phyloP scores from a whole-genome alignment of 2,329 filamentous ascomycete genomes.

The Neurospora sp. region DNA sequence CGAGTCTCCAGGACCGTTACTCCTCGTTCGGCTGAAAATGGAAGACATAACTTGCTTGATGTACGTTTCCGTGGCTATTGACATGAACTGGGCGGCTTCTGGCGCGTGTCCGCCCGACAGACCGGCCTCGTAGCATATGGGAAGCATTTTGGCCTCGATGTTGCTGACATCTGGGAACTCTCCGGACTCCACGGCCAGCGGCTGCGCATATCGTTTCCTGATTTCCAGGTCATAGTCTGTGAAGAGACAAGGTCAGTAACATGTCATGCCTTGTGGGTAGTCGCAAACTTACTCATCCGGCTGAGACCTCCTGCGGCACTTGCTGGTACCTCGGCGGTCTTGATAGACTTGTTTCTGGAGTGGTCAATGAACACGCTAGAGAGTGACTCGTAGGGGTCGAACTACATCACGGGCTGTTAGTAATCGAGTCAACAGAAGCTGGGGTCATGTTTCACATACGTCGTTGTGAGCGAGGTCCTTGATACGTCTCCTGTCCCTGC shows the following conservation, averaged over 20 bases:
- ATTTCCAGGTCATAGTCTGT: conserved; percentile 58
- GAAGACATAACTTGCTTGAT: conserved; percentile 56
- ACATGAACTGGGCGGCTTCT: conserved; percentile 55
- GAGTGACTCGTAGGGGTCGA: conserved; percentile 44
- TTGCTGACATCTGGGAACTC: conserved; percentile 58
- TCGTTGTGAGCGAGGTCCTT: conserved; percentile 55
- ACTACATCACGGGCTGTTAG: conserved; percentile 28
- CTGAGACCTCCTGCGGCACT: conserved; percentile 63
- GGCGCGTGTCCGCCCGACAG: conserved; percentile 47
- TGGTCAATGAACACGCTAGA: conserved; percentile 42
- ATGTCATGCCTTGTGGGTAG: not conserved
- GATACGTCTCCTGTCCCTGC: conserved; percentile 53
- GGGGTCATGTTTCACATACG: conserved; percentile 30
- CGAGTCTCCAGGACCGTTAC: conserved; percentile 53
- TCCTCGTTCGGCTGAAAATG: conserved; percentile 53
- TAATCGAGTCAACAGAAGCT: not conserved
- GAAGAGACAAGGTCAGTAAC: conserved; percentile 2
- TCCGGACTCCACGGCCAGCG: conserved; percentile 55
- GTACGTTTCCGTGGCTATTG: conserved; percentile 55
- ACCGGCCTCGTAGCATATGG: conserved; percentile 57
- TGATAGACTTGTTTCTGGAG: conserved; percentile 31
- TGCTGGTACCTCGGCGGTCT: conserved; percentile 51
- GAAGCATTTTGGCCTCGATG: conserved; percentile 55
- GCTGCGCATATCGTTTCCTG: conserved; percentile 53
- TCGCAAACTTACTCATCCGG: conserved; percentile 59